phyloP scores from a whole-genome alignment of 1,284 basidiomycete species.

The Meira nashicola region DNA sequence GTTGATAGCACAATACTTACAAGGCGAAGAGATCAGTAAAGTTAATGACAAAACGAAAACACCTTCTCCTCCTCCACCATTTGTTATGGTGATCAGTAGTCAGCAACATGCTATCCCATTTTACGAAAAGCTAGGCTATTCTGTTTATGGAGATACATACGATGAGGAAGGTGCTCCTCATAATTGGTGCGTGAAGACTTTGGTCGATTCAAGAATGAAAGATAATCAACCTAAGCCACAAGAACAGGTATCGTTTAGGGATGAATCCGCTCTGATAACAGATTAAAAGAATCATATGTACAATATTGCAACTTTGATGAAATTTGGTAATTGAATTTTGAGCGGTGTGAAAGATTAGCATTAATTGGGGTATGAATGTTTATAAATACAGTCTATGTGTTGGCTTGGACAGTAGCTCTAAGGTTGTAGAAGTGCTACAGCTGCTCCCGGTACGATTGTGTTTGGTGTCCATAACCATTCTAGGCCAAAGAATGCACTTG shows the following conservation, averaged over 20 bases:
- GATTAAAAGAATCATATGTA: too few species aligned
- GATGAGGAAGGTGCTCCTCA: constrained; percentile 18
- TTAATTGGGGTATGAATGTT: background rate
- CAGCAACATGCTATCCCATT: constrained; percentile 11
- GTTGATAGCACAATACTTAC: background rate
- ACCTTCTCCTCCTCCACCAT: background rate
- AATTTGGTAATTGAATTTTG: background rate
- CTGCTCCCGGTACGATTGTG: background rate
- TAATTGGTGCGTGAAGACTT: constrained; percentile 8
- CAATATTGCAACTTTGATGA: too few species aligned
- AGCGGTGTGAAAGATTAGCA: background rate
- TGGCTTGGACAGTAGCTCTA: background rate
- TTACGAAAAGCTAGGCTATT: constrained; percentile 9
- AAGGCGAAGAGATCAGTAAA: background rate
- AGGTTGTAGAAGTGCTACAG: background rate
- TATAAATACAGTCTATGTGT: background rate
- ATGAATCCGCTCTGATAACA: too few species aligned
- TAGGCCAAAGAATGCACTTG: constrained; percentile 5
- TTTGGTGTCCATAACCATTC: constrained; percentile 1
- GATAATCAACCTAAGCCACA: background rate
- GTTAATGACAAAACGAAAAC: background rate
- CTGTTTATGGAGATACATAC: constrained; percentile 11
- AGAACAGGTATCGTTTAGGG: background rate
- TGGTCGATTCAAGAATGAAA: constrained; percentile 2
- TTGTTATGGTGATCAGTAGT: constrained; percentile 11